Percentiles rank a stretch among this genome's conserved stretches.
phyloP scores from a whole-genome alignment of 768 basidiomycete genomes.

The Clavaria fumosa region DNA sequence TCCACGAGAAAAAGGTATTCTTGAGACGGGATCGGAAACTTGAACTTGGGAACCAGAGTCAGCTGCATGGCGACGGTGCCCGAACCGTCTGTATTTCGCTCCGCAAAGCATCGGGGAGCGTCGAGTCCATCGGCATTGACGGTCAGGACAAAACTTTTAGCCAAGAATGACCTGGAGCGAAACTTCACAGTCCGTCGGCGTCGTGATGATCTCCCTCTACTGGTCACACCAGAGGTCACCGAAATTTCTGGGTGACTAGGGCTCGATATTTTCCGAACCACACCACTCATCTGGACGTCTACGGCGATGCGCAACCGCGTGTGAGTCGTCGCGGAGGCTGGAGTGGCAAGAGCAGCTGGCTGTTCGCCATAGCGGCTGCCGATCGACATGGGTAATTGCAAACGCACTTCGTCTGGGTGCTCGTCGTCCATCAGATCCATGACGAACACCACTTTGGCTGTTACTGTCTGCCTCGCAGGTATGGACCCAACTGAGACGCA shows the following conservation, averaged over 20 bases:
- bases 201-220: constrained; percentile 20
- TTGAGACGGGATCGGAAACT: constrained; percentile 26
- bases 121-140: constrained; percentile 35
- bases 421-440: constrained; percentile 39
- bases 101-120: constrained; percentile 37
- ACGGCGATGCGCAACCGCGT: constrained; percentile 27
- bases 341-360: constrained; percentile 22
- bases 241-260: constrained; percentile 28
- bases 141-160: constrained; percentile 34
- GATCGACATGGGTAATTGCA: constrained; percentile 37
- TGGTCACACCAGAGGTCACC: constrained; percentile 21
- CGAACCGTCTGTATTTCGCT: constrained; percentile 12
- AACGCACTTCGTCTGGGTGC: constrained; percentile 29
- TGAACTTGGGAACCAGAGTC: constrained; percentile 37
- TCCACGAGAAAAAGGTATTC: constrained; percentile 52
- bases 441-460: constrained; percentile 31
- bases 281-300: constrained; percentile 35
- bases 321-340: constrained; percentile 15
- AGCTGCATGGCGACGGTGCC: constrained; percentile 35
- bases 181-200: constrained; percentile 26
- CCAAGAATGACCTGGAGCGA: constrained; percentile 27
- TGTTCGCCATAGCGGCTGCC: constrained; percentile 37
- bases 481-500: constrained; percentile 43
- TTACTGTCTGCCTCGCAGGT: constrained; percentile 25
- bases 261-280: constrained; percentile 25